These are phyloP conservation scores for Coccomyxa sp. DNA, from an alignment of 139 green algal genomes.

Conservation along the genomic window DNA sequence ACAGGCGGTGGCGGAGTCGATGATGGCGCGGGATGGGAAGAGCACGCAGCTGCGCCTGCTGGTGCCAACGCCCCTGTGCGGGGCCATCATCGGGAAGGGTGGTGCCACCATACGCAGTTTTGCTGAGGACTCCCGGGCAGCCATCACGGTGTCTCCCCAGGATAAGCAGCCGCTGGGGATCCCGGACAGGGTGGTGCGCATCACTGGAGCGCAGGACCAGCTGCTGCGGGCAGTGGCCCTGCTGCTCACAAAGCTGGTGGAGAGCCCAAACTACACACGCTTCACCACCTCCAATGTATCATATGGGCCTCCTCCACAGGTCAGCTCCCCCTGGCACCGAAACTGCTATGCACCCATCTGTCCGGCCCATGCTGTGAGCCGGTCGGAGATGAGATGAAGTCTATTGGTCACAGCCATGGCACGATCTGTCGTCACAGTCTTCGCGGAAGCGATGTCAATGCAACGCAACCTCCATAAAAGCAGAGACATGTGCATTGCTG, in stretches of 20 bases:
- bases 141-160: slow-evolving; percentile 66
- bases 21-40: slow-evolving; percentile 16
- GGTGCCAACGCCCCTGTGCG: slow-evolving; percentile 70
- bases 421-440: too few species aligned
- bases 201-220: slow-evolving; percentile 62
- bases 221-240: slow-evolving; percentile 72
- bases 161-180: slow-evolving; percentile 31
- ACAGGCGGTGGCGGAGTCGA: neutral
- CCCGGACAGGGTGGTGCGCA: slow-evolving; percentile 63
- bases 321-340: neutral
- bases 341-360: neutral
- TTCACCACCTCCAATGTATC: slow-evolving; percentile 7
- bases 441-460: too few species aligned
- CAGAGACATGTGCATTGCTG: too few species aligned
- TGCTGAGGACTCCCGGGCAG: slow-evolving; percentile 62
- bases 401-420: too few species aligned
- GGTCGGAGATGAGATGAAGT: too few species aligned
- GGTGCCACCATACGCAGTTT: slow-evolving; percentile 75
- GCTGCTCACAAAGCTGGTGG: slow-evolving; percentile 64
- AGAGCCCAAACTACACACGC: slow-evolving; percentile 62
- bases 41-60: slow-evolving; percentile 44
- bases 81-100: slow-evolving; percentile 74
- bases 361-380: neutral
- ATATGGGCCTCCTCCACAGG: neutral
- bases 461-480: too few species aligned